Evolutionary conservation across 2,329 filamentous ascomycete species (phyloP), one percentile per base, ranked within the genome.

Genomic region (Cordyceps fumosorosea): DNA sequence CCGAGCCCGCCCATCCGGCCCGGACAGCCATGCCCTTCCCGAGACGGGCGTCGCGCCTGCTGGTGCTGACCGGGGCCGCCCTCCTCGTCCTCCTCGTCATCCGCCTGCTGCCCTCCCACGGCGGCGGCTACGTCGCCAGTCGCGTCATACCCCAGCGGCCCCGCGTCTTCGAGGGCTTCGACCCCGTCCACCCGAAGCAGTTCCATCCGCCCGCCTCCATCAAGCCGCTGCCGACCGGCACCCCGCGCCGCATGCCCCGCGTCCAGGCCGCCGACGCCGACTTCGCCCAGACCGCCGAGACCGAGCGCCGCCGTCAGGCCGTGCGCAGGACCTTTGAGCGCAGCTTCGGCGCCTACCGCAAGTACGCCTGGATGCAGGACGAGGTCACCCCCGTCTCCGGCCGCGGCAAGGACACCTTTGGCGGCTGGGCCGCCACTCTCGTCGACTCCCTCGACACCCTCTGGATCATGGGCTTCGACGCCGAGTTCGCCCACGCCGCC

Each of bases 401-500:
- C 26, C 68, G 71, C 18, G 74, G 72, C 57, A 79, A 80, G 61
- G 78, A 87, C 66, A 80, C 81, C 24, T 87, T 86, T 71, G 84
- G 83, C 26, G 86, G 85, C 18, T 88, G 85, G 85, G 84, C 81
- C 24, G 85, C 85, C 2, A 88, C 85, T 3, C 72, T 88, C 65
- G 83, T 88, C 40, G 85, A 88, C 69, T 75, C 82, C 10, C 77
- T 88, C 59, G 87, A 89, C 69, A 85, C 84, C 20, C 73, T 90
- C 14, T 89, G 86, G 86, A 87, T 90, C 63, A 84, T 89, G 82
- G 86, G 80, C 6, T 69, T 89, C 71, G 80, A 81, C 67, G 76
- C 81, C 1, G 86, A 89, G 62, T 90, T 89, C 67, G 79, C 82
- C 34, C 77, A 82, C 64, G 86, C 86, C 8, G 83, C 86, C 5